phyloP scores from a whole-genome alignment of 2,329 filamentous ascomycete genomes.

The Rhytidhysteron rufulum region DNA sequence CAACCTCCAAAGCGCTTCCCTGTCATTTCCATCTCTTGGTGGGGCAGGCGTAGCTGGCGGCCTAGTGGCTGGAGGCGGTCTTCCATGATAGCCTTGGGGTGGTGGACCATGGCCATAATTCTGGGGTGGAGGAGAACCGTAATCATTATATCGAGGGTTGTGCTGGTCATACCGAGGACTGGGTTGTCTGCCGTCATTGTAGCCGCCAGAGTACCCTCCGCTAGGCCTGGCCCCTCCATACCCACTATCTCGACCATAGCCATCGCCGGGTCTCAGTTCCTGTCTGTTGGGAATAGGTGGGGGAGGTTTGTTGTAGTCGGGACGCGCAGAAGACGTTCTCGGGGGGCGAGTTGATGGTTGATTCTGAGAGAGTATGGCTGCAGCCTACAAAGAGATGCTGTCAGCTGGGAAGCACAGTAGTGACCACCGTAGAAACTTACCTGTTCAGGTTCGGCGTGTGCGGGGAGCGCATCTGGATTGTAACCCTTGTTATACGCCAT shows the following conservation, averaged over 20 bases:
- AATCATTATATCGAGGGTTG: constrained; percentile 30
- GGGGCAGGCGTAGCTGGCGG: constrained; percentile 47
- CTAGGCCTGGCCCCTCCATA: constrained; percentile 15
- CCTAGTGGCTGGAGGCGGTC: constrained; percentile 51
- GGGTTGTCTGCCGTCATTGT: constrained; percentile 19
- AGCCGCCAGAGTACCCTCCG: constrained; percentile 36
- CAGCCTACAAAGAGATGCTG: constrained; percentile 36
- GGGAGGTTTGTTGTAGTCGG: constrained; percentile 44
- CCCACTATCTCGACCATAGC: constrained; percentile 25
- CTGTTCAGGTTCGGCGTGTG: constrained; percentile 76
- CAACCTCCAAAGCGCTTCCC: constrained; percentile 71
- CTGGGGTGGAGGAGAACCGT: constrained; percentile 44
- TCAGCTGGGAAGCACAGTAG: background rate
- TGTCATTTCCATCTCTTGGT: constrained; percentile 59
- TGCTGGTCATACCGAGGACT: constrained; percentile 23
- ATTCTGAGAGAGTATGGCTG: constrained; percentile 35
- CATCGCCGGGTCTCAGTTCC: constrained; percentile 28
- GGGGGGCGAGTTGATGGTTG: constrained; percentile 22
- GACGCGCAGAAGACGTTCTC: constrained; percentile 30
- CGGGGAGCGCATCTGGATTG: constrained; percentile 92
- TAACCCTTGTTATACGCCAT: constrained; percentile 96
- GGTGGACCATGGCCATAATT: constrained; percentile 53
- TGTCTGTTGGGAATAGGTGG: constrained; percentile 30
- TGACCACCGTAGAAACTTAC: constrained; percentile 41
- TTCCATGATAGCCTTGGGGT: constrained; percentile 63